Percentiles rank a stretch among this genome's conserved stretches.
phyloP scores from a whole-genome alignment of 2,329 filamentous ascomycete genomes.

The Ascochyta pisi region DNA sequence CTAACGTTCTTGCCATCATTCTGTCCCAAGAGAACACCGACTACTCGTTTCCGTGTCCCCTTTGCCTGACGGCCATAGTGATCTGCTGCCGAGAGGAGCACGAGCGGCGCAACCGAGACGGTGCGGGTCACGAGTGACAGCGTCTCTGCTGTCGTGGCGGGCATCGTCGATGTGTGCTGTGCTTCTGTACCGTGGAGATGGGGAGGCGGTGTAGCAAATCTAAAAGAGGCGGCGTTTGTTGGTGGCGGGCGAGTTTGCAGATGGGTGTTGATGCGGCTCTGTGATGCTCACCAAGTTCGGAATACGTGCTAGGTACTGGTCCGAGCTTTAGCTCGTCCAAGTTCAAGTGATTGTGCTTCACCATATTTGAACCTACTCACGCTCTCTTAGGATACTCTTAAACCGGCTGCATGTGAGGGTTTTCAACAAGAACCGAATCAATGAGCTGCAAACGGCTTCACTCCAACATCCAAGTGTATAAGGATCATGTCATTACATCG shows the following conservation, averaged over 20 bases:
- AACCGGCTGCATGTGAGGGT: no score
- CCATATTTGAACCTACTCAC: no score
- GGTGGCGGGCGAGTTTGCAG: constrained; percentile 25
- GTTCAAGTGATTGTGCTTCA: constrained; percentile 5
- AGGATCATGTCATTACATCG: neutral
- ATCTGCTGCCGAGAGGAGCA: constrained; percentile 96
- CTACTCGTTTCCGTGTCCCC: constrained; percentile 85
- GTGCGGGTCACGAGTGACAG: constrained; percentile 92
- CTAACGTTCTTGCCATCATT: constrained; percentile 96
- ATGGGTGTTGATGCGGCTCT: constrained; percentile 46
- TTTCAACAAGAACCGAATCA: no score
- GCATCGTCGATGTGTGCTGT: constrained; percentile 65
- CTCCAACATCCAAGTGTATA: neutral
- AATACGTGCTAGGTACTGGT: constrained; percentile 19
- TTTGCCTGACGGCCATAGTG: constrained; percentile 96
- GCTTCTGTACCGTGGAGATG: constrained; percentile 2
- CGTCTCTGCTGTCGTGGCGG: constrained; percentile 94
- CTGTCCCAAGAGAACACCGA: constrained; percentile 92
- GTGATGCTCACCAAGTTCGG: constrained; percentile 41
- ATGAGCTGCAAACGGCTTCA: no score
- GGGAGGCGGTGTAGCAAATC: constrained; percentile 3
- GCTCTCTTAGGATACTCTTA: no score
- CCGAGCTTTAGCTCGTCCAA: constrained; percentile 27
- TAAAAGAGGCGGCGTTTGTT: constrained; percentile 18
- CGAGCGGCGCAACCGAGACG: constrained; percentile 96